Evolutionary conservation across 1,284 basidiomycete species (phyloP).

Genomic region (Sanguinoderma infundibulare): DNA sequence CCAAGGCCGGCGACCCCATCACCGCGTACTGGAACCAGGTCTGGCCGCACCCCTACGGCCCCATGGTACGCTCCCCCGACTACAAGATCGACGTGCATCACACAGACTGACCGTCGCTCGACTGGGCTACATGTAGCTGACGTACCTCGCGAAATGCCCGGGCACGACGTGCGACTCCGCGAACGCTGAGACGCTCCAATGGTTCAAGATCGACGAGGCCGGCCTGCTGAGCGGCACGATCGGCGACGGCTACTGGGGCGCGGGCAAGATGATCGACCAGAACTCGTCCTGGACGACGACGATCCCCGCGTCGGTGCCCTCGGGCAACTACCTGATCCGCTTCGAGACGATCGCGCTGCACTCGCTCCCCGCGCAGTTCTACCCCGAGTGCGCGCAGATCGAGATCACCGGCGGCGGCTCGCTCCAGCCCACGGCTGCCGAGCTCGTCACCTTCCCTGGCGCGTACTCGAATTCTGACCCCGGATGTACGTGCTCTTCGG

Average conservation of each 20-base stretch:
- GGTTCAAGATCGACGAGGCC: conserved; percentile 64
- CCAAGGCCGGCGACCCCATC: conserved; percentile 53
- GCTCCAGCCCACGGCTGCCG: conserved; percentile 44
- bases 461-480: conserved; percentile 50
- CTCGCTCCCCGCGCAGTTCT: conserved; percentile 60
- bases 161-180: conserved; percentile 51
- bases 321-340: conserved; percentile 53
- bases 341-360: conserved; percentile 61
- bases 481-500: conserved; percentile 34
- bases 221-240: conserved; percentile 57
- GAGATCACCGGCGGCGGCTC: conserved; percentile 50
- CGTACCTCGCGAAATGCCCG: conserved; percentile 56
- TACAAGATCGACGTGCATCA: not conserved
- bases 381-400: conserved; percentile 60
- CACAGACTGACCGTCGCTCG: not conserved
- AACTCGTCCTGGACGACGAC: conserved; percentile 60
- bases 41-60: conserved; percentile 59
- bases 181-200: conserved; percentile 46
- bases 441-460: conserved; percentile 55
- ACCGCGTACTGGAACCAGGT: conserved; percentile 63
- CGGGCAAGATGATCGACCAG: conserved; percentile 54
- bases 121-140: conserved; percentile 37
- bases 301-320: conserved; percentile 52
- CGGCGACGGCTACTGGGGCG: conserved; percentile 50
- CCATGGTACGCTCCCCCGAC: conserved; percentile 26